A percentile compares a stretch with the other conserved stretches of the same genome.
Evolutionary conservation across 345 rosid species (phyloP).

Genomic region (Salix suchowensis): DNA sequence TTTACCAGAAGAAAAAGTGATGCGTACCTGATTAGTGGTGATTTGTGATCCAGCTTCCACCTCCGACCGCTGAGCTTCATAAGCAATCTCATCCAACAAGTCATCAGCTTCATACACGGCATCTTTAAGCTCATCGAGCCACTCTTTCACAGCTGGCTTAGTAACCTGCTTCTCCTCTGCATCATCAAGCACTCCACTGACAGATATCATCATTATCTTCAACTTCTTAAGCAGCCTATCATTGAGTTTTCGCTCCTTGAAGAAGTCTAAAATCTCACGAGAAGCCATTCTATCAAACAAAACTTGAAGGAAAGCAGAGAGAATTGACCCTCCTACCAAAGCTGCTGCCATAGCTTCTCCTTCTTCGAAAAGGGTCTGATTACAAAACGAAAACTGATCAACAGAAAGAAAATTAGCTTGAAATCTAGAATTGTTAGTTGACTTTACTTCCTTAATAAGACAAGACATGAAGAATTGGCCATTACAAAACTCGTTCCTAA

Average conservation of each 20-base stretch:
- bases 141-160: not conserved
- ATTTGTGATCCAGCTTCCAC: not conserved
- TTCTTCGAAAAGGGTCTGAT: not conserved
- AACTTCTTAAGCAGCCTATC: not conserved
- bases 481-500: no score
- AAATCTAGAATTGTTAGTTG: no score
- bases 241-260: not conserved
- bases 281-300: not conserved
- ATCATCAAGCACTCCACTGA: not conserved
- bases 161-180: constrained; percentile 11
- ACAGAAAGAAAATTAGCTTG: no score
- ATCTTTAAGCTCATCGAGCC: constrained; percentile 8
- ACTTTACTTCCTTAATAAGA: no score
- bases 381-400: no score
- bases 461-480: no score
- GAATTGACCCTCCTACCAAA: not conserved
- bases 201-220: not conserved
- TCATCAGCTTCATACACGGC: constrained; percentile 8
- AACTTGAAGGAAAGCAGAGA: not conserved
- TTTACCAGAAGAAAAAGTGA: not conserved
- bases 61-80: not conserved
- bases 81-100: constrained; percentile 7
- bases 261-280: not conserved
- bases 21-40: not conserved
- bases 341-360: not conserved